These are phyloP conservation scores for Barnettozyma wickerhamii DNA, from an alignment of 805 yeast species.

Conservation along the genomic window DNA sequence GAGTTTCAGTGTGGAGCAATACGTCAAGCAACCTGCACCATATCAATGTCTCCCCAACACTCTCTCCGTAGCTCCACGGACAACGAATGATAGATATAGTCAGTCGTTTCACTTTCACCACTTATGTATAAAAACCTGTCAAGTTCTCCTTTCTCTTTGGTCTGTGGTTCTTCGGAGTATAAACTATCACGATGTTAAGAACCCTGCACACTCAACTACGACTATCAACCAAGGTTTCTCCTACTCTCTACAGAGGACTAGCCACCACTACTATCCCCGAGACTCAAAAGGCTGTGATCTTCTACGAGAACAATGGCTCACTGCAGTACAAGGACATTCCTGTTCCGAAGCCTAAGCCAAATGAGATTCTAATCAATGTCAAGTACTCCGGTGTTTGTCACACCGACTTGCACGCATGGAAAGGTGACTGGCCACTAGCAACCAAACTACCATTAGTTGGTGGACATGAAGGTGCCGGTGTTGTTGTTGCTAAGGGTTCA, in stretches of 20 bases:
- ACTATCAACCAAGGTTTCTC: not conserved
- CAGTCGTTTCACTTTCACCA: not conserved
- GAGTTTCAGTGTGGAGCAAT: too few species aligned
- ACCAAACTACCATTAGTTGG: conserved; percentile 58
- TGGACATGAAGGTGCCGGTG: conserved; percentile 69
- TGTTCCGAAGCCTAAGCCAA: conserved; percentile 54
- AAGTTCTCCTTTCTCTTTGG: not conserved
- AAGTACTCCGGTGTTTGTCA: conserved; percentile 66
- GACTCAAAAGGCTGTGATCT: conserved; percentile 49
- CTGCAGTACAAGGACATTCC: conserved; percentile 48
- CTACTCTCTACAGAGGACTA: conserved; percentile 1
- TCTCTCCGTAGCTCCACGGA: not conserved
- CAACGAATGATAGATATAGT: not conserved
- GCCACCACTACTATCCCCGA: conserved; percentile 33
- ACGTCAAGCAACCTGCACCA: too few species aligned
- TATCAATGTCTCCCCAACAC: not conserved
- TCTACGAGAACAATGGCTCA: conserved; percentile 46
- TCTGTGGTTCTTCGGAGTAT: not conserved
- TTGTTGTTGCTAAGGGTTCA: conserved; percentile 55
- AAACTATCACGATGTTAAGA: conserved; percentile 2
- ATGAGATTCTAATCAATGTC: conserved; percentile 52
- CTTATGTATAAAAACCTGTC: not conserved
- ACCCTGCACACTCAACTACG: not conserved
- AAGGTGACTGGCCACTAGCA: conserved; percentile 61
- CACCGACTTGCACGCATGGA: conserved; percentile 65